Conservation (phyloP, 1,139 yeast genomes). For the Kodamaea ohmeri region DNA sequence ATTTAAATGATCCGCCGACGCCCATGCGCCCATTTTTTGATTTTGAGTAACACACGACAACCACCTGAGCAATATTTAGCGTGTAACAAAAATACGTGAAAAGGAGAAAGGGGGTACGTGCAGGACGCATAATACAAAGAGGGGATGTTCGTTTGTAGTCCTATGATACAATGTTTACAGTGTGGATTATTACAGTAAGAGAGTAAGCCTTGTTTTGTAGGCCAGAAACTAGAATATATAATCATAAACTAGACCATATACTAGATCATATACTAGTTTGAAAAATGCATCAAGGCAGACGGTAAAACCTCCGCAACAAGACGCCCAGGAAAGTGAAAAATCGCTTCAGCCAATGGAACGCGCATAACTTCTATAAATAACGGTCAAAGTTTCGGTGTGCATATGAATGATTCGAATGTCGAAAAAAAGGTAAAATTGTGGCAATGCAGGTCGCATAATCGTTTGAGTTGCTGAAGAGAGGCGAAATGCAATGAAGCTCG, state of each 20-base stretch:
- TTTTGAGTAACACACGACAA: slow-evolving; percentile 2
- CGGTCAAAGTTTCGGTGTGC: slow-evolving; percentile 1
- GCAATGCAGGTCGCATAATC: slow-evolving; percentile 3
- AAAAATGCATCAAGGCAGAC: too few species aligned
- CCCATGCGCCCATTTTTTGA: slow-evolving; percentile 5
- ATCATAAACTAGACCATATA: too few species aligned
- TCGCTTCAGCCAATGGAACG: slow-evolving; percentile 1
- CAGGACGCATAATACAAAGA: slow-evolving; percentile 4
- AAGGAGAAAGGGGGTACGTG: slow-evolving; percentile 3
- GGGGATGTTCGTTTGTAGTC: not conserved
- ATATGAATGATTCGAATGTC: not conserved
- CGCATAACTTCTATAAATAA: slow-evolving; percentile 3
- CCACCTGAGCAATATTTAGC: not conserved
- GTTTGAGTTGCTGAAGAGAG: too few species aligned
- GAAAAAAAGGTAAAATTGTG: slow-evolving; percentile 2
- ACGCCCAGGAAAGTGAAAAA: slow-evolving; percentile 1
- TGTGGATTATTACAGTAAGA: too few species aligned
- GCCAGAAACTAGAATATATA: too few species aligned
- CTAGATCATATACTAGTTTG: too few species aligned
- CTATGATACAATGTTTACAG: too few species aligned
- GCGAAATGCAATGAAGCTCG: too few species aligned
- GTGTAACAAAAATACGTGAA: not conserved
- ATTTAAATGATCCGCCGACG: slow-evolving; percentile 9
- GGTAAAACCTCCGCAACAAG: too few species aligned
- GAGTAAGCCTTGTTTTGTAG: too few species aligned